Percentiles rank a stretch among this genome's conserved stretches.
phyloP scores from a whole-genome alignment of 495 filamentous ascomycete species.

The Aspergillus sparsus region DNA sequence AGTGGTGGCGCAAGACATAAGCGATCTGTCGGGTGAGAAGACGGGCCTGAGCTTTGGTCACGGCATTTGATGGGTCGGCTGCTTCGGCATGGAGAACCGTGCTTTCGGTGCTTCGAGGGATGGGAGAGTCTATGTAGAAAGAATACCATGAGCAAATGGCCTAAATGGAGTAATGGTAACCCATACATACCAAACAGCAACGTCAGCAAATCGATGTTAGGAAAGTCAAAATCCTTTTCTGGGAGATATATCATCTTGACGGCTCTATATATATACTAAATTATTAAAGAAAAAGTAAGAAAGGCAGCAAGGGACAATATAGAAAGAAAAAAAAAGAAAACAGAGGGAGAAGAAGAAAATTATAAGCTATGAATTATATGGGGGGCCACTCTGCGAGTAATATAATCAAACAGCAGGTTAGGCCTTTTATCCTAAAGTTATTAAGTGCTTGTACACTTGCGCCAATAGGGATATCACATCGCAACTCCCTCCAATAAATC shows the following conservation, averaged over 20 bases:
- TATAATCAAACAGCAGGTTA: no score
- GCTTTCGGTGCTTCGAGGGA: slow-evolving; percentile 40
- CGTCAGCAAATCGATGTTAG: slow-evolving; percentile 20
- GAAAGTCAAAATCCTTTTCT: slow-evolving; percentile 22
- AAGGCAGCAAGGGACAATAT: not conserved
- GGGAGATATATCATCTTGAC: slow-evolving; percentile 22
- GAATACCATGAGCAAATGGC: not conserved
- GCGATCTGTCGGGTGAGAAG: slow-evolving; percentile 45
- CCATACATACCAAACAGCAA: slow-evolving; percentile 15
- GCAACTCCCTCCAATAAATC: not conserved
- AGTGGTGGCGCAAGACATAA: slow-evolving; percentile 47
- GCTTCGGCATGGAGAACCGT: slow-evolving; percentile 46
- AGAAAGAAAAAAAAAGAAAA: no score
- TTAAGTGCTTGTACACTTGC: no score
- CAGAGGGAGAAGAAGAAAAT: no score
- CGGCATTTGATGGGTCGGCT: slow-evolving; percentile 43
- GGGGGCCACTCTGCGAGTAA: no score
- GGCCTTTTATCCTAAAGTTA: no score
- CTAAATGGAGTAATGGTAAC: not conserved
- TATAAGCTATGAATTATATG: no score
- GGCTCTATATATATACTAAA: not conserved
- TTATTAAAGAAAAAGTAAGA: not conserved
- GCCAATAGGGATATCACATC: no score
- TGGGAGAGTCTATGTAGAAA: slow-evolving; percentile 18
- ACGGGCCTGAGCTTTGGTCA: slow-evolving; percentile 51